These are phyloP conservation scores for Mallotus repandus DNA, from an alignment of 441 rosid genomes.

Conservation along the genomic window DNA sequence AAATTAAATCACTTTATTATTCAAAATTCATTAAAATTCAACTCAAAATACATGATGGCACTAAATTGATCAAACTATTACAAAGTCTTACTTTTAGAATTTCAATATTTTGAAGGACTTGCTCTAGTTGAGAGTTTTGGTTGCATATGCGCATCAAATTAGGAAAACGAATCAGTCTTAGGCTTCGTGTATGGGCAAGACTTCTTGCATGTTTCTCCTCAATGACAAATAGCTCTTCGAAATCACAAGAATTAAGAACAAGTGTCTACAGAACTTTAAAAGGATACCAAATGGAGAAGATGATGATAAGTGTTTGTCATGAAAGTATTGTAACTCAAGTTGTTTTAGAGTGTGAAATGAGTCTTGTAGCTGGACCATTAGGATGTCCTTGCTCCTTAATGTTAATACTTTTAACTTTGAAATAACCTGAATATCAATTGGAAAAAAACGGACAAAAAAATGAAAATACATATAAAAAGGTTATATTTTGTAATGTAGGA, in stretches of 20 bases:
- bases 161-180: not conserved
- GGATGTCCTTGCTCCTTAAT: not conserved
- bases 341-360: not conserved
- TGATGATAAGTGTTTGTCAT: constrained; percentile 1
- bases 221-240: constrained; percentile 9
- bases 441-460: no score
- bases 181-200: not conserved
- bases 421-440: no score
- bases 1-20: no score
- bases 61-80: not conserved
- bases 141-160: constrained; percentile 11
- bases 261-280: constrained; percentile 25
- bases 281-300: constrained; percentile 22
- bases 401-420: no score
- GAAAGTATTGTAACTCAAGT: constrained; percentile 18
- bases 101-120: constrained; percentile 5
- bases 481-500: no score
- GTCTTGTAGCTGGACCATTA: not conserved
- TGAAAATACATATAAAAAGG: no score
- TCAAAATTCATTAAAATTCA: no score
- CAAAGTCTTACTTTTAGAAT: not conserved
- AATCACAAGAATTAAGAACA: constrained; percentile 5
- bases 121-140: not conserved
- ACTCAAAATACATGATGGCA: no score
- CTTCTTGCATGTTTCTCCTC: not conserved